Evolutionary conservation across 768 basidiomycete species (phyloP), one percentile per base, ranked within the genome.

Genomic region (Dioszegia crocea): DNA sequence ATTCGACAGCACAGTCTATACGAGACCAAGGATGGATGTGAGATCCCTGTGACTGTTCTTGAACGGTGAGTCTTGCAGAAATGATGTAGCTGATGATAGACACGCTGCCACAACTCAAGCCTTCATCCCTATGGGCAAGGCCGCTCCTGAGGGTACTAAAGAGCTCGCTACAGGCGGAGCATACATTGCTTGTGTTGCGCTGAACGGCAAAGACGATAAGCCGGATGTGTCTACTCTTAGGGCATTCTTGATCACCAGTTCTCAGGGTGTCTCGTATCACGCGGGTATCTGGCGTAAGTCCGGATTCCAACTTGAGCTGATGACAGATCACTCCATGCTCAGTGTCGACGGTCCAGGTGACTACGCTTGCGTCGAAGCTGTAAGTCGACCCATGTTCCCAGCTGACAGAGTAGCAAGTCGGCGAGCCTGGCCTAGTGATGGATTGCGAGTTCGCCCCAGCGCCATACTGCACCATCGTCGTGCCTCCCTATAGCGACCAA

Each of bases 211-310:
- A 74, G 84, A 91, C 63, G 89, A 88, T 73, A 80, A 80, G 64
- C 96, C 96, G 1, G 86, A 94, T 71, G 64, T 91, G 59, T 68
- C 73, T 41, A 91, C 85, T 0, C 62, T 91, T 57, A 83, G 86
- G 56, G 92, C 90, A 2, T 99, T 98, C 77, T 68, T 87, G 43
- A 92, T 90, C 0, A 85, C 80, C 44, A 80, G 84, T 1, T 82
- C 84, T 0, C 94, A 99, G 73, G 96, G 92, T 0, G 83, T 98
- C 48, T 82, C 88, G 24, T 99, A 97, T 75, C 80, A 86, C 62
- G 83, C 82, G 1, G 89, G 84, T 2, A 80, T 91, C 41, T 97
- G 96, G 93, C 93, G 91, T 92, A 65, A 81, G 91, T 86, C 21
- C 40, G 56, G 8, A 36, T 52, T 47, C 36, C 2, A 2, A 31